Evolutionary conservation across 2,329 filamentous ascomycete species (phyloP).

Genomic region (Colletotrichum sp.): DNA sequence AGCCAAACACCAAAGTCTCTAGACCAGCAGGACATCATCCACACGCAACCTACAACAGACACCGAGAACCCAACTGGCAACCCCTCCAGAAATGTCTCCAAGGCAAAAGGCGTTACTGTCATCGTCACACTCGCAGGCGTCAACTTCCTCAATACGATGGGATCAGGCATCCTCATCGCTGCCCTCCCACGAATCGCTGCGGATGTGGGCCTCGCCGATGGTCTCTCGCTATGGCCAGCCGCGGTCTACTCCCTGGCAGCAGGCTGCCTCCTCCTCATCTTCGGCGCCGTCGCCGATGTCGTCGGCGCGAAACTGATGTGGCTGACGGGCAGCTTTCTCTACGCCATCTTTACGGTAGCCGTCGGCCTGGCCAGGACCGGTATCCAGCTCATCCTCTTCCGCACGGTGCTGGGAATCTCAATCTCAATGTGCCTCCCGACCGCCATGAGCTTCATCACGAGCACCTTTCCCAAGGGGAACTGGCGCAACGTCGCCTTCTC

Average conservation of each 20-base stretch:
- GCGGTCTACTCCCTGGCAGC: constrained; percentile 32
- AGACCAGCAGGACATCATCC: not conserved
- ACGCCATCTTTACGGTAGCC: constrained; percentile 36
- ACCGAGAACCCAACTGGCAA: not conserved
- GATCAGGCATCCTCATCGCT: constrained; percentile 41
- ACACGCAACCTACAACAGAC: not conserved
- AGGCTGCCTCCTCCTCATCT: constrained; percentile 37
- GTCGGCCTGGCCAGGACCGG: constrained; percentile 37
- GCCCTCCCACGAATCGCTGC: constrained; percentile 40
- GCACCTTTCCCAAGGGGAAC: constrained; percentile 38
- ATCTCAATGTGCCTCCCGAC: constrained; percentile 43
- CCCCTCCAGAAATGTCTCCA: constrained; percentile 24
- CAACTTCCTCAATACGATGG: constrained; percentile 40
- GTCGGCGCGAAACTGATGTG: constrained; percentile 39
- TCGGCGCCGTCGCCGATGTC: constrained; percentile 41
- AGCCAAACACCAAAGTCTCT: not conserved
- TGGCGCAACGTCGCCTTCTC: constrained; percentile 47
- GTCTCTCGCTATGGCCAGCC: constrained; percentile 36
- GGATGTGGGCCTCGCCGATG: constrained; percentile 34
- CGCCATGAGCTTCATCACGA: constrained; percentile 39
- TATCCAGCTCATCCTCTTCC: constrained; percentile 40
- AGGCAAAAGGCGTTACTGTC: constrained; percentile 28
- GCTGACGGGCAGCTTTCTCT: constrained; percentile 36
- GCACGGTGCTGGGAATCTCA: constrained; percentile 36
- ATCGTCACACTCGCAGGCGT: constrained; percentile 37